Percentiles rank a stretch among this genome's conserved stretches.
These are phyloP conservation scores for Quercus berberidifolia DNA, from an alignment of 306 rosid species.

Conservation along the genomic window DNA sequence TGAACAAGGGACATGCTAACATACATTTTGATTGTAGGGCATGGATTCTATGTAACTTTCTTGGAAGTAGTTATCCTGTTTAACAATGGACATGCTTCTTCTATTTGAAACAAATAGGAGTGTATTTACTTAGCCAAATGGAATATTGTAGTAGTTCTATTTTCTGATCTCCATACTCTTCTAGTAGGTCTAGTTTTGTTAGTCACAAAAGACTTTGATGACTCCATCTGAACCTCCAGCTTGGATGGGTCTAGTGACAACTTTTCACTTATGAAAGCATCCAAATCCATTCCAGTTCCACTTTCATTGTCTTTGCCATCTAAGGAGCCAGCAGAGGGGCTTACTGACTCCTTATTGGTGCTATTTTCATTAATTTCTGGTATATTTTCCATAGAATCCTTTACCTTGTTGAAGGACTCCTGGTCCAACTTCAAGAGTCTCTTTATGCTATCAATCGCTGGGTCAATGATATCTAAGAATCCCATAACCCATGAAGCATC, in stretches of 20 bases:
- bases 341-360: slow-evolving; percentile 25
- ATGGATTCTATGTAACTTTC: background rate
- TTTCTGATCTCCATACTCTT: slow-evolving; percentile 42
- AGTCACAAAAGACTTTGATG: slow-evolving; percentile 23
- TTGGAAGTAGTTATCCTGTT: background rate
- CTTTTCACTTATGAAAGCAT: slow-evolving; percentile 56
- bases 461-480: slow-evolving; percentile 82
- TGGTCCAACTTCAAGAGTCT: slow-evolving; percentile 65
- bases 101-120: slow-evolving; percentile 17
- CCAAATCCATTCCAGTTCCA: slow-evolving; percentile 60
- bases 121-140: background rate
- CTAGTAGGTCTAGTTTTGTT: slow-evolving; percentile 39
- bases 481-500: slow-evolving; percentile 98
- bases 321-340: slow-evolving; percentile 9
- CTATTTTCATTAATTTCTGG: slow-evolving; percentile 26
- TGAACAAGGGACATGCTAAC: background rate
- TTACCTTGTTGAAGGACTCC: slow-evolving; percentile 31
- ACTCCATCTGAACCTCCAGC: slow-evolving; percentile 55
- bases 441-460: slow-evolving; percentile 78
- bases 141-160: slow-evolving; percentile 17
- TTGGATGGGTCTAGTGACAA: slow-evolving; percentile 63
- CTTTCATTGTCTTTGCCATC: slow-evolving; percentile 24
- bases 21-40: background rate
- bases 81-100: slow-evolving; percentile 5
- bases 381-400: slow-evolving; percentile 25